Conservation (phyloP, 2,329 filamentous ascomycete genomes). For the Eutypa lata region DNA sequence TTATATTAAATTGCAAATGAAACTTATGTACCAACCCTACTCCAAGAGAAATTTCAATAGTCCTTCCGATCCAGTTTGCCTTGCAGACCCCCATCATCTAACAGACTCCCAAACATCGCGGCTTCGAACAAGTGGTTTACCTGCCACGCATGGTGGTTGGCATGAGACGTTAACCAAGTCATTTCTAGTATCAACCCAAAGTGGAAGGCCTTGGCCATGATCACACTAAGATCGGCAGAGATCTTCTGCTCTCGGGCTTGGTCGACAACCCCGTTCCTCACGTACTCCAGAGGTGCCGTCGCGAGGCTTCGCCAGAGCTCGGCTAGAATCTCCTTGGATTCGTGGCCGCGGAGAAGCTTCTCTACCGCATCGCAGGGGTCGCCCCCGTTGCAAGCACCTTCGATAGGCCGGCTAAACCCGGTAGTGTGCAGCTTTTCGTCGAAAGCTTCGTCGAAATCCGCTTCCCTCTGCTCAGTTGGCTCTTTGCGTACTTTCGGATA, state of each 20-base stretch:
- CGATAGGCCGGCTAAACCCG: constrained; percentile 17
- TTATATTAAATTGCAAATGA: too few relatives aligned
- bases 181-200: constrained; percentile 17
- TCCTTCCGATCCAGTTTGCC: constrained; percentile 12
- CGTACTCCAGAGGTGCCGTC: neutral
- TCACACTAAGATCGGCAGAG: constrained; percentile 2
- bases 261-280: neutral
- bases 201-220: constrained; percentile 16
- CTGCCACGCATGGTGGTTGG: constrained; percentile 25
- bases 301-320: constrained; percentile 1
- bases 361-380: constrained; percentile 1
- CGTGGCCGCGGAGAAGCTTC: neutral
- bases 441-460: constrained; percentile 22
- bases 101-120: constrained; percentile 17
- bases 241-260: neutral
- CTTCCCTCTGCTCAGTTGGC: constrained; percentile 12
- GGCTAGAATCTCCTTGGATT: neutral
- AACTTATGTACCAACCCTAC: too few relatives aligned
- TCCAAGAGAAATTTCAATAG: too few relatives aligned
- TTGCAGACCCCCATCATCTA: constrained; percentile 12
- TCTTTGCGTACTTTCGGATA: constrained; percentile 1
- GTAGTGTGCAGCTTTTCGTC: constrained; percentile 19
- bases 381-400: constrained; percentile 7
- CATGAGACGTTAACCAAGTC: constrained; percentile 22
- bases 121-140: constrained; percentile 21